Conservation (phyloP, 2,329 filamentous ascomycete species). For the Cladosporium velox region DNA sequence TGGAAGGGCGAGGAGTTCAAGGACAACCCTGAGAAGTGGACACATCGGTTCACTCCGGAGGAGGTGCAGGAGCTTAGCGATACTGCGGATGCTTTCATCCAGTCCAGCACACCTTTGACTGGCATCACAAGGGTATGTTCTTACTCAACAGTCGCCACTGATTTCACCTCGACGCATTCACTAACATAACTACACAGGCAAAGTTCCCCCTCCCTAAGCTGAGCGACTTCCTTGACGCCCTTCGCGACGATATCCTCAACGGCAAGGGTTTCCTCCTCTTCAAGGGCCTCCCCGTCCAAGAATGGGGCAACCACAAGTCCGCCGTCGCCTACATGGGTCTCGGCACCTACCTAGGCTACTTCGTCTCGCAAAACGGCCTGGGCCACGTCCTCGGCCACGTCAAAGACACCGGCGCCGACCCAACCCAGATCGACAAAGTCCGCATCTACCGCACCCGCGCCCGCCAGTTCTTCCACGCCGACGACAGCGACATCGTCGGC, state of each 20-base stretch:
- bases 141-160: not conserved
- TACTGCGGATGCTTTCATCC: constrained; percentile 70
- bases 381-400: constrained; percentile 88
- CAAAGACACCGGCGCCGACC: constrained; percentile 83
- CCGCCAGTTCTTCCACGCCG: constrained; percentile 81
- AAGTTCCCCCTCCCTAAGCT: constrained; percentile 65
- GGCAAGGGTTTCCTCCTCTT: constrained; percentile 90
- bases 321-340: constrained; percentile 91
- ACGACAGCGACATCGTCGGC: constrained; percentile 80
- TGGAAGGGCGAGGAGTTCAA: constrained; percentile 70
- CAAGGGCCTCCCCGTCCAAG: constrained; percentile 75
- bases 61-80: constrained; percentile 68
- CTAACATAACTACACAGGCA: constrained; percentile 36
- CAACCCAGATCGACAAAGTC: constrained; percentile 78
- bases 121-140: constrained; percentile 62
- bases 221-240: constrained; percentile 52
- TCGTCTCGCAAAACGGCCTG: constrained; percentile 80
- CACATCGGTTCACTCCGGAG: constrained; percentile 65
- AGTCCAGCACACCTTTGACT: constrained; percentile 65
- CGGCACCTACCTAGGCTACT: constrained; percentile 78
- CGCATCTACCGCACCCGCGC: constrained; percentile 89
- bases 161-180: not conserved
- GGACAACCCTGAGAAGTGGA: constrained; percentile 68
- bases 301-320: constrained; percentile 78
- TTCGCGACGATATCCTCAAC: constrained; percentile 70